phyloP scores from a whole-genome alignment of 805 yeast genomes.

The Candida vartiovaarae region DNA sequence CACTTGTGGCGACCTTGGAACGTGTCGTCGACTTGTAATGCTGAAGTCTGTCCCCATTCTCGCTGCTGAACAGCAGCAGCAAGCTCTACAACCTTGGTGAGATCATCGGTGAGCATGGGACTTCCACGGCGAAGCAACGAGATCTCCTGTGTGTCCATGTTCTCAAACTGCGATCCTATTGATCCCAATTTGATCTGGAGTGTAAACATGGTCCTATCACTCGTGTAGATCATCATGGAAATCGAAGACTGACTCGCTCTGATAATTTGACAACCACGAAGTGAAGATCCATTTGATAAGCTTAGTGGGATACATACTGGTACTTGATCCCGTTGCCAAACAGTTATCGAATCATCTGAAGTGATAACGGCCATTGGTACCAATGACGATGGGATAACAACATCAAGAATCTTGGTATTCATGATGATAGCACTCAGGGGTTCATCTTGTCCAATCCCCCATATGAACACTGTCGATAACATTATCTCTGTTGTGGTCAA shows the following conservation, averaged over 20 bases:
- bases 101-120: conserved; percentile 14
- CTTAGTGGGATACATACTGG: conserved; percentile 1
- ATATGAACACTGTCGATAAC: conserved; percentile 15
- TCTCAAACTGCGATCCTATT: conserved; percentile 3
- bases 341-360: conserved; percentile 7
- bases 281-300: neutral
- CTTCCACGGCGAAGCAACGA: conserved; percentile 12
- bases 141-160: conserved; percentile 12
- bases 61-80: conserved; percentile 20
- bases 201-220: conserved; percentile 4
- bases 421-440: conserved; percentile 8
- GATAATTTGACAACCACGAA: conserved; percentile 6
- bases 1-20: conserved; percentile 6
- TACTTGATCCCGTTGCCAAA: conserved; percentile 1
- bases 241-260: conserved; percentile 1
- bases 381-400: neutral
- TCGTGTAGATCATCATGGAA: conserved; percentile 1
- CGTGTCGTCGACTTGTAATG: conserved; percentile 15
- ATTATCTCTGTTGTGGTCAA: conserved; percentile 4
- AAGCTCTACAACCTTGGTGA: conserved; percentile 12
- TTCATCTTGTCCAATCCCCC: conserved; percentile 2
- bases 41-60: conserved; percentile 17
- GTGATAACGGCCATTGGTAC: conserved; percentile 2
- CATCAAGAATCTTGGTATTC: conserved; percentile 6
- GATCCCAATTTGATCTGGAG: neutral